Percentiles rank a stretch among this genome's conserved stretches.
Evolutionary conservation across 345 rosid genomes (phyloP).

Genomic region (Firmiana major): DNA sequence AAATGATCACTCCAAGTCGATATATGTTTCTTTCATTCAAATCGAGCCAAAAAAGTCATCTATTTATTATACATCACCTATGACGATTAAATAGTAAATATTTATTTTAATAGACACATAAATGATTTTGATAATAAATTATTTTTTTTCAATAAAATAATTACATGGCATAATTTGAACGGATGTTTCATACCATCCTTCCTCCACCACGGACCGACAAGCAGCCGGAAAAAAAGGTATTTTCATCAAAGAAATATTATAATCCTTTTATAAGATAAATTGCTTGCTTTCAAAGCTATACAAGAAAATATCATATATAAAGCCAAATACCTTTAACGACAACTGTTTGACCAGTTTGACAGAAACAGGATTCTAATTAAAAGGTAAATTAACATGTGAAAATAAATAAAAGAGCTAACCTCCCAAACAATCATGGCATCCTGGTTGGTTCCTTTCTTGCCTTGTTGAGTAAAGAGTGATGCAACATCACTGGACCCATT

Average conservation of each 20-base stretch:
- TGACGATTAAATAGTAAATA: too few relatives aligned
- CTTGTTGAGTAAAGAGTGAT: conserved; percentile 84
- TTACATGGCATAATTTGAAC: too few relatives aligned
- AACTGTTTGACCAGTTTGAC: conserved; percentile 3
- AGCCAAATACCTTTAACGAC: not conserved
- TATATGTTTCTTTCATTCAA: too few relatives aligned
- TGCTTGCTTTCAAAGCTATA: conserved; percentile 7
- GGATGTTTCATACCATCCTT: too few relatives aligned
- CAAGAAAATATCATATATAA: not conserved
- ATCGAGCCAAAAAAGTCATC: too few relatives aligned
- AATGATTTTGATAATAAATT: too few relatives aligned
- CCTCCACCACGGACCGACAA: not conserved
- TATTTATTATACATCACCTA: too few relatives aligned
- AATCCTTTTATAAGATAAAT: not conserved
- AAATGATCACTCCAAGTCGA: too few relatives aligned
- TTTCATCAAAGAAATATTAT: not conserved
- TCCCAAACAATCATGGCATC: conserved; percentile 99
- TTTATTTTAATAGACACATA: too few relatives aligned
- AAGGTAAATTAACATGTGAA: conserved; percentile 6
- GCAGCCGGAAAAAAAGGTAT: not conserved
- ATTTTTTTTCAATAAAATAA: too few relatives aligned
- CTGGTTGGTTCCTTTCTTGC: conserved; percentile 98
- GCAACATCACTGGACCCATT: conserved; percentile 84
- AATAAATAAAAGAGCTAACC: conserved; percentile 43
- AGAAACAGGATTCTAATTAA: not conserved